Evolutionary conservation across 164 flowering plant species (phyloP), one percentile per base, ranked within the genome.

Genomic region (Kingdonia uniflora): DNA sequence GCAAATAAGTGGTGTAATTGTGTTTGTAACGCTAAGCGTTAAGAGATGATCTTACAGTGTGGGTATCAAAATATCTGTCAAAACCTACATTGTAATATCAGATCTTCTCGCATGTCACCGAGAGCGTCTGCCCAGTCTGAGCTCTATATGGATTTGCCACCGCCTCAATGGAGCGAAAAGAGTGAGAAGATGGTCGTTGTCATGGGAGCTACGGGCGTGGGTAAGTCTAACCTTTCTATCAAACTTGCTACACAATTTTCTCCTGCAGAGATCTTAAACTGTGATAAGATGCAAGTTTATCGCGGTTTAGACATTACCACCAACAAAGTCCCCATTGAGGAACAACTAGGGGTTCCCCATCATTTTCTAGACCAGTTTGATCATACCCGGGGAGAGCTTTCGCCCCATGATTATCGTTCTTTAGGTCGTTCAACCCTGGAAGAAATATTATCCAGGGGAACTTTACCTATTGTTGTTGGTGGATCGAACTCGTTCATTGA

Each of bases 401-500:
- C 81, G 11, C 68, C 86, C 20, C 26, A 61, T 39, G 72, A 77
- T 2, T 94, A 60, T 70, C 81, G 95, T 29, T 15, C 50, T 5
- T 42, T 56, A 26, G 97, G 75, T 17, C 52, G 68, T 5, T 0
- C 42, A 0, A 11, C 48, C 38, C 59, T 82, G 2, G 15, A 69
- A 41, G 62, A 61, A 15, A 71, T 89, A 22, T 14, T 52, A 11
- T 59, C 76, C 14, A 65, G 85, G 1, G 45, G 55, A 5, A 69
- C 65, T 16, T n/a, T 83, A 0, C 97, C 99, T 15, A 3, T 89
- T 10, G n/a, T 94, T 33, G 97, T 68, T 7, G 99, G 99, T 14
- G 99, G 97, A 19, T 94, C 99, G 19, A 94, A 94, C 69, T 89
- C 97, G 11, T 75, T 79, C 73, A 69, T 94, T 24, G 73, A 84